Base-by-base conservation (phyloP, 257 asterid species). In the Gentiana dahurica region DNA sequence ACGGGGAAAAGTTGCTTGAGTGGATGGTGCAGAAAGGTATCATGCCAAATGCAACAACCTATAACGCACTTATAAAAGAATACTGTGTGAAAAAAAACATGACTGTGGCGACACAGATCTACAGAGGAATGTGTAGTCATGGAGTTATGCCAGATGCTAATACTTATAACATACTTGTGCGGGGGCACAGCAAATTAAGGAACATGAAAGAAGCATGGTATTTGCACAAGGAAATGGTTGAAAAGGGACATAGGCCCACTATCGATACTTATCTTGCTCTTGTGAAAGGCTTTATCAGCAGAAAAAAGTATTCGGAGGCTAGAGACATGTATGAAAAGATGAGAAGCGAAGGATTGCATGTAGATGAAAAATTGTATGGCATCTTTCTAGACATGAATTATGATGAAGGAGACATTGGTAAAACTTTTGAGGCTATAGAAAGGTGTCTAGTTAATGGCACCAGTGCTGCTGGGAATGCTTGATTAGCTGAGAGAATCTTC, bases 161-260 rank as follows among this genome's bases (percentile, higher is more conserved):
- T 64, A 78, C 95, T 24, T 91, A 75, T 55, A 81, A 79, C 67
- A 83, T 88, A 71, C 50, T 91, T 66, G 71, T 88, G 70, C 79
- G 83, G 72, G 98, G 97, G 64, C 98, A 91, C 71, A 83, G 94
- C 71, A 92, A 81, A 67, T 93, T 87, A 51, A 85, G 98, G 76
- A 92, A 92, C 70, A 92, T 92, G 97, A 92, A 88, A 83, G 97
- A 92, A 77, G 91, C 94, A 5, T 88, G 93, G 93, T 91, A 73
- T 78, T 70, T 91, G 76, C 82, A 58, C 51, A 75, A 71, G 76
- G 94, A 85, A 63, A 74, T 83, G 85, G 75, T 72, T 53, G 81
- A 71, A 71, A 88, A 77, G 77, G 97, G 95, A 53, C 71, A 35
- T 75, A 39, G 64, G 57, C 73, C 71, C 47, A 71, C 89, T 5